phyloP scores from a whole-genome alignment of 805 yeast species.

The Hanseniaspora lindneri region DNA sequence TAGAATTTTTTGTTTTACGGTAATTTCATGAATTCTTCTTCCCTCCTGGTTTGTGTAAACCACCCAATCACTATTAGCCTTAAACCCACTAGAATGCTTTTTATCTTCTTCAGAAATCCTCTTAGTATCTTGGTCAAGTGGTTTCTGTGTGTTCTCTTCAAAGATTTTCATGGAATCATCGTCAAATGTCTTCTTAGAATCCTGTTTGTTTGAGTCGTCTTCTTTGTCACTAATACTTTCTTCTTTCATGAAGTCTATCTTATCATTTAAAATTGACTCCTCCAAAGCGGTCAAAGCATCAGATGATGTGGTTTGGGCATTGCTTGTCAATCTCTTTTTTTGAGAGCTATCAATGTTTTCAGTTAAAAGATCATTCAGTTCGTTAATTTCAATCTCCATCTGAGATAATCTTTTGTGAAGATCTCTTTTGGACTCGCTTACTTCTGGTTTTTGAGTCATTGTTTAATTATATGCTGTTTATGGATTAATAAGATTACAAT shows the following conservation, averaged over 20 bases:
- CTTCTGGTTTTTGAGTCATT: background rate
- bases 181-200: no score
- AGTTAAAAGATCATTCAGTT: constrained; percentile 29
- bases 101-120: background rate
- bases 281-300: background rate
- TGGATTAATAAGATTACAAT: no score
- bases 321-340: constrained; percentile 5
- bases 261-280: constrained; percentile 1
- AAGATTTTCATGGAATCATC: no score
- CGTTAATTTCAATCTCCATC: constrained; percentile 28
- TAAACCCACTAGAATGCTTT: background rate
- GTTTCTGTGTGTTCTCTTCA: no score
- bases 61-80: constrained; percentile 9
- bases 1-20: constrained; percentile 9
- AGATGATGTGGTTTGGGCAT: background rate
- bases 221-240: background rate
- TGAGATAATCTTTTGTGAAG: constrained; percentile 28
- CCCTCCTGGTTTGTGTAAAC: constrained; percentile 15
- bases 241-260: background rate
- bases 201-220: background rate
- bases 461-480: no score
- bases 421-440: constrained; percentile 1
- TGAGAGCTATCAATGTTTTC: constrained; percentile 25
- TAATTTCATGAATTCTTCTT: constrained; percentile 13
- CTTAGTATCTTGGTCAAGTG: no score